Percentiles rank a stretch among this genome's conserved stretches.
These are phyloP conservation scores for Skeletonema marinoi DNA, from an alignment of 108 stramenopile genomes.

Conservation along the genomic window DNA sequence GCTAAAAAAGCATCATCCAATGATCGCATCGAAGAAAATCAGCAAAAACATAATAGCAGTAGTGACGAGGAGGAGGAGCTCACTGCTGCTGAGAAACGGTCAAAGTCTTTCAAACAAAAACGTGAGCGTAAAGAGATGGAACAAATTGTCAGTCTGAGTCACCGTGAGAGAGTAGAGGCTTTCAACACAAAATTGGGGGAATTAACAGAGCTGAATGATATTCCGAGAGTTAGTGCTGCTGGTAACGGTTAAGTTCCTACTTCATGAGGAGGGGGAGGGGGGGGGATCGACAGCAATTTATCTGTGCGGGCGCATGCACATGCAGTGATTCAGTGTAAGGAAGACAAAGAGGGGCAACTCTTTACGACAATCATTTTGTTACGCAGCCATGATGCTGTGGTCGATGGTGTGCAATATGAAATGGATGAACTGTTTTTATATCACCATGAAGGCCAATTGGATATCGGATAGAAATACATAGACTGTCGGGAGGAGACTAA, in stretches of 20 bases:
- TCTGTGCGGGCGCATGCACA: too few species aligned
- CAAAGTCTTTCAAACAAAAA: slow-evolving; percentile 52
- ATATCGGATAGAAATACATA: too few species aligned
- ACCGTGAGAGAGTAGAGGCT: slow-evolving; percentile 67
- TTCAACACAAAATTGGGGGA: slow-evolving; percentile 77
- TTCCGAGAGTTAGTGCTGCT: slow-evolving; percentile 81
- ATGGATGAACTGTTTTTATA: too few species aligned
- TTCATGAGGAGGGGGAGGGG: neutral
- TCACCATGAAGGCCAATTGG: too few species aligned
- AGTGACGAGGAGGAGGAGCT: slow-evolving; percentile 60
- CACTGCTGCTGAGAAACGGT: slow-evolving; percentile 73
- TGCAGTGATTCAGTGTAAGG: too few species aligned
- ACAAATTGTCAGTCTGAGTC: slow-evolving; percentile 48
- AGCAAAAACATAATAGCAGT: neutral
- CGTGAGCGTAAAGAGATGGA: slow-evolving; percentile 68
- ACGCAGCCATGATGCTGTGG: too few species aligned
- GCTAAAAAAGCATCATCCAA: slow-evolving; percentile 11
- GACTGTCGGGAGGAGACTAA: neutral
- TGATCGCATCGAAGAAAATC: neutral
- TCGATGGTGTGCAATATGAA: too few species aligned
- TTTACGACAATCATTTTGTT: too few species aligned
- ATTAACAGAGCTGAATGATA: slow-evolving; percentile 86
- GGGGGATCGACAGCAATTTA: too few species aligned
- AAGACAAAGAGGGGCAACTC: too few species aligned
- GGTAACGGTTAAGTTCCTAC: slow-evolving; percentile 63